Evolutionary conservation across 805 yeast species (phyloP), one percentile per base, ranked within the genome.

Genomic region (Candida nanaspora): DNA sequence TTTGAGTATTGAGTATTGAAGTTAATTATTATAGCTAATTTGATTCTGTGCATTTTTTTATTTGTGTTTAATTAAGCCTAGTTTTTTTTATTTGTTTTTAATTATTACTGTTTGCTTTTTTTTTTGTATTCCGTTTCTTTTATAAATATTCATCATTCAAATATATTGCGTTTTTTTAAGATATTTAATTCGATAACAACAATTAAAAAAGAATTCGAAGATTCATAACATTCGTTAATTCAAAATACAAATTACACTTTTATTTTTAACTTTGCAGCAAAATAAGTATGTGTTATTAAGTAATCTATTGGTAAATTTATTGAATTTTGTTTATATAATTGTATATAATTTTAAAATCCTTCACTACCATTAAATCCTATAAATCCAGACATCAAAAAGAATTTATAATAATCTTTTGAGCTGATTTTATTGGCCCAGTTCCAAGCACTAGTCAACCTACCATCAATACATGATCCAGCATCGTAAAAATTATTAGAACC

Each of bases 381-480:
- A 54, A 84, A 84, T 0, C 88, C 87, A 16, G 83, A 66, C 37
- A 84, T 58, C 35, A 84, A 53, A 56, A 84, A 83, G 36, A 78
- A 66, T 51, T 72, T 74, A 43, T 59, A 63, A 56, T 81, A 84
- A n/a, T 72, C 69, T 51, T 82, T 82, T 53, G 82, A 80, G 21
- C 78, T 63, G 32, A 84, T 76, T 46, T 72, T 72, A 54, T 83
- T 84, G 41, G 88, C 83, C 71, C 86, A 85, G 52, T 83, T 85
- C 86, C 91, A 85, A 2, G 88, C 86, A 40, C 84, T 76, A 0
- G 93, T 84, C 37, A 84, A 64, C 40, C 89, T 73, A 18, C 93
- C 94, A 57, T 84, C 94, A 38, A 84, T 84, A 61, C 94, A 84
- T 2, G 86, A 78, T 2, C 94, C 94, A 25, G 88, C 86, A 69